These are phyloP conservation scores for Porcisia deanei DNA, from an alignment of 208 protist species.

Conservation along the genomic window DNA sequence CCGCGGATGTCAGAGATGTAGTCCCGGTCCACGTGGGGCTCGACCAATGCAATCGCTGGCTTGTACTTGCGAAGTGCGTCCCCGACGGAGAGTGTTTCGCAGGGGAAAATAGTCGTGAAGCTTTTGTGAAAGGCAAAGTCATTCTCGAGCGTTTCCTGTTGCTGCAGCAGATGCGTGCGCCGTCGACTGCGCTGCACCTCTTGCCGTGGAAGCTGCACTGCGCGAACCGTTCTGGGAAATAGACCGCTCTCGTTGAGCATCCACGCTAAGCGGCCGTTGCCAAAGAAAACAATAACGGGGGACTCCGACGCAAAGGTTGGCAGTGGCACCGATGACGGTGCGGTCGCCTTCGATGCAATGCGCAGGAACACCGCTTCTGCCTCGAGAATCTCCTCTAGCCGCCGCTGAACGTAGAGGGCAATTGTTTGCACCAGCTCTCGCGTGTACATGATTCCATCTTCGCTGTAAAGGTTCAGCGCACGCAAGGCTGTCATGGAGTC, in stretches of 20 bases:
- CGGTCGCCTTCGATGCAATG: not conserved
- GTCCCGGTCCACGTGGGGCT: slow-evolving; percentile 77
- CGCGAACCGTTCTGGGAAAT: slow-evolving; percentile 31
- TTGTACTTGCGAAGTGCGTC: slow-evolving; percentile 66
- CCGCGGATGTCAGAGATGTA: slow-evolving; percentile 70
- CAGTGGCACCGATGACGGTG: not conserved
- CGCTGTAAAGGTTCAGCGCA: slow-evolving; percentile 43
- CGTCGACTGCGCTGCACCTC: slow-evolving; percentile 30
- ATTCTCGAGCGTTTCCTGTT: slow-evolving; percentile 18
- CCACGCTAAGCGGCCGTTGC: slow-evolving; percentile 69
- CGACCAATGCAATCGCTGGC: slow-evolving; percentile 62
- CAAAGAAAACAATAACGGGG: slow-evolving; percentile 68
- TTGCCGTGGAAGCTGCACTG: slow-evolving; percentile 53
- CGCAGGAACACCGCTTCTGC: slow-evolving; percentile 37
- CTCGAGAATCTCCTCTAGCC: slow-evolving; percentile 36
- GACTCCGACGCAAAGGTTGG: slow-evolving; percentile 37
- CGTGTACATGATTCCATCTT: slow-evolving; percentile 56
- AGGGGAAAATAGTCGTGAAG: slow-evolving; percentile 47
- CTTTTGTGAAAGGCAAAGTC: slow-evolving; percentile 25
- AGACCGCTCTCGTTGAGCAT: slow-evolving; percentile 52
- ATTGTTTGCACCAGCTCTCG: slow-evolving; percentile 53
- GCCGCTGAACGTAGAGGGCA: slow-evolving; percentile 54
- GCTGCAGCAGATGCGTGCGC: slow-evolving; percentile 31
- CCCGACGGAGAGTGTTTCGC: slow-evolving; percentile 51
- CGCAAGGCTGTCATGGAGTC: slow-evolving; percentile 63